Base-by-base conservation (phyloP, 306 rosid species). In the Vigna trinervia region DNA sequence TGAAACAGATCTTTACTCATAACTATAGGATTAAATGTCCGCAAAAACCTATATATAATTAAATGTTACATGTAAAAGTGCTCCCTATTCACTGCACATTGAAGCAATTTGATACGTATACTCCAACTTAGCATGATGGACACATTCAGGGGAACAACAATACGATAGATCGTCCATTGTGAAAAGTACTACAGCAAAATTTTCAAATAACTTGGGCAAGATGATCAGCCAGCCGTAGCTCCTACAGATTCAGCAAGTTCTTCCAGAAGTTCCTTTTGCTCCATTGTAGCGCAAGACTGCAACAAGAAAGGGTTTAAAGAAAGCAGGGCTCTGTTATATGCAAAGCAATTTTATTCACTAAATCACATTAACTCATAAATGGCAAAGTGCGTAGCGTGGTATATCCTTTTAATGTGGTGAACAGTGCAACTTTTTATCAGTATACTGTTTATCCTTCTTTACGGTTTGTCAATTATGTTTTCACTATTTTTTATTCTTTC, bases 211-310 rank as follows among this genome's bases (percentile, higher is more conserved):
- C 54, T 22, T 28, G 39, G 82, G 76, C 30, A 53, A 66, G 54
- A 73, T 81, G 41, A 85, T 90, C 83, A 94, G 75, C 81, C 54
- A 34, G 88, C 83, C 6, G 90, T 63, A 80, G 93, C 92, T 63
- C 86, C 85, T n/a, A 72, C 76, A 15, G 97, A 90, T 54, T 81
- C 90, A 28, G 92, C 97, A 60, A 95, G 97, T 87, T 92, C 99
- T 86, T 95, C 99, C 73, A 92, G 88, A 12, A 92, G 93, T 51
- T 92, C 97, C 88, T 86, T 91, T 84, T 95, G 99, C 80, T 95
- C 97, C 83, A 76, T 52, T 56, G 97, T 2, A 56, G 28, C 85
- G 80, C 99, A 95, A 51, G 96, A 84, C 99, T 95, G 88, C 81
- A 74, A 57, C 81, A 85, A 86, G 20, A 73, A 76, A 34, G 48